These are phyloP conservation scores for Tricholoma flavovirens DNA, from an alignment of 768 basidiomycete genomes.

Conservation along the genomic window DNA sequence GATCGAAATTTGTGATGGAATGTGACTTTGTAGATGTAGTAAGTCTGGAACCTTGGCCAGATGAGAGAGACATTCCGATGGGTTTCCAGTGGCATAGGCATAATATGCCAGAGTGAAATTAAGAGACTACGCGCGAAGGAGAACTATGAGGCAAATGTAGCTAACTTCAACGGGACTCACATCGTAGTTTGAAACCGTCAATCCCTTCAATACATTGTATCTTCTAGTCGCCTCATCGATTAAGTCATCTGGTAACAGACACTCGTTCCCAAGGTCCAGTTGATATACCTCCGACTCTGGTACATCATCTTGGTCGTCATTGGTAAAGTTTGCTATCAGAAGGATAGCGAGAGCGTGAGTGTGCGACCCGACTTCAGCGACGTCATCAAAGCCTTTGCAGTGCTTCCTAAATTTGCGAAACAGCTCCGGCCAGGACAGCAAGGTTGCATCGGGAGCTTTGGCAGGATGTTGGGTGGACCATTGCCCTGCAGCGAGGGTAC, in stretches of 20 bases:
- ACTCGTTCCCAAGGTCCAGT: conserved; percentile 51
- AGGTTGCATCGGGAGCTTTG: conserved; percentile 45
- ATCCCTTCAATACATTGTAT: conserved; percentile 47
- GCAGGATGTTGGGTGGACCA: conserved; percentile 65
- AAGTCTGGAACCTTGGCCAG: conserved; percentile 52
- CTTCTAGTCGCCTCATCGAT: conserved; percentile 51
- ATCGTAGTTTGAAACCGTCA: conserved; percentile 48
- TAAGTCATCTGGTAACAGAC: conserved; percentile 47
- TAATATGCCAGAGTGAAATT: conserved; percentile 71
- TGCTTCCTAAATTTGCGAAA: conserved; percentile 87
- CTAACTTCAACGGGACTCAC: conserved; percentile 34
- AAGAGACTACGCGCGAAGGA: conserved; percentile 46
- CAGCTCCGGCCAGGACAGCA: conserved; percentile 70
- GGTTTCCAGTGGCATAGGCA: conserved; percentile 68
- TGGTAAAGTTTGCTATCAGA: conserved; percentile 38
- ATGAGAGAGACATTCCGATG: conserved; percentile 56
- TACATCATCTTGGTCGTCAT: conserved; percentile 52
- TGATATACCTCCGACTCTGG: conserved; percentile 27
- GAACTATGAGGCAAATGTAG: background rate
- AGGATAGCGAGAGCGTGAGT: conserved; percentile 60
- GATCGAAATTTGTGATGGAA: conserved; percentile 37
- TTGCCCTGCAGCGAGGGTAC: conserved; percentile 64
- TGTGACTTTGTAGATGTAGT: conserved; percentile 46
- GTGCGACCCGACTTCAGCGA: conserved; percentile 62
- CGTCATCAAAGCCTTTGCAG: conserved; percentile 52